A percentile compares a stretch with the other conserved stretches of the same genome.
phyloP scores from a whole-genome alignment of 495 filamentous ascomycete species.

The Glutinoglossum americanum region DNA sequence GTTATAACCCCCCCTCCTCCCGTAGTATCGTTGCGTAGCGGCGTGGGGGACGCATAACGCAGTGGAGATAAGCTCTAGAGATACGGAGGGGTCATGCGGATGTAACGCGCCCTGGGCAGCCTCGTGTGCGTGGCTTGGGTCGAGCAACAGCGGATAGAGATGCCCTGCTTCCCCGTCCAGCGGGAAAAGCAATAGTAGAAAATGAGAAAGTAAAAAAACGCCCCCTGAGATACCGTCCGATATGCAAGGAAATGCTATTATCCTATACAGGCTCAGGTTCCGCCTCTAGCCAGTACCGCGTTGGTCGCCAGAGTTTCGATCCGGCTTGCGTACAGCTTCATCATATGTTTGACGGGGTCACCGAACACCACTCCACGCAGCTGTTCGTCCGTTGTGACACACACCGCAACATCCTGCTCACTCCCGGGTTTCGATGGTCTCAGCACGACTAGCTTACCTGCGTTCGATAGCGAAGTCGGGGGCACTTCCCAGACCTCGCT shows the following conservation, averaged over 20 bases:
- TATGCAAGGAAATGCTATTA: not conserved
- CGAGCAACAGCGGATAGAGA: no score
- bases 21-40: no score
- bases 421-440: conserved; percentile 18
- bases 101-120: no score
- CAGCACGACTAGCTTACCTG: conserved; percentile 45
- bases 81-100: no score
- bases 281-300: conserved; percentile 30
- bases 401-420: conserved; percentile 34
- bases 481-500: conserved; percentile 38
- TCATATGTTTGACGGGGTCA: conserved; percentile 57
- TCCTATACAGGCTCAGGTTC: not conserved
- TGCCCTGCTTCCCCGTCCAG: no score
- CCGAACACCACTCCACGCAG: conserved; percentile 50
- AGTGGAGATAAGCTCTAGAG: no score
- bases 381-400: conserved; percentile 37
- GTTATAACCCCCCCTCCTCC: no score
- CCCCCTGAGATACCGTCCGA: no score
- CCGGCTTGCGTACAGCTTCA: conserved; percentile 48
- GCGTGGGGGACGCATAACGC: no score
- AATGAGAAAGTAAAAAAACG: no score
- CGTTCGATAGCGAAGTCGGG: conserved; percentile 35
- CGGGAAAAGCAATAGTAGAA: no score
- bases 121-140: no score
- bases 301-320: conserved; percentile 45